Percentiles rank a stretch among this genome's conserved stretches.
Conservation (phyloP, 2,329 filamentous ascomycete species). For the Lanzia echinophila region DNA sequence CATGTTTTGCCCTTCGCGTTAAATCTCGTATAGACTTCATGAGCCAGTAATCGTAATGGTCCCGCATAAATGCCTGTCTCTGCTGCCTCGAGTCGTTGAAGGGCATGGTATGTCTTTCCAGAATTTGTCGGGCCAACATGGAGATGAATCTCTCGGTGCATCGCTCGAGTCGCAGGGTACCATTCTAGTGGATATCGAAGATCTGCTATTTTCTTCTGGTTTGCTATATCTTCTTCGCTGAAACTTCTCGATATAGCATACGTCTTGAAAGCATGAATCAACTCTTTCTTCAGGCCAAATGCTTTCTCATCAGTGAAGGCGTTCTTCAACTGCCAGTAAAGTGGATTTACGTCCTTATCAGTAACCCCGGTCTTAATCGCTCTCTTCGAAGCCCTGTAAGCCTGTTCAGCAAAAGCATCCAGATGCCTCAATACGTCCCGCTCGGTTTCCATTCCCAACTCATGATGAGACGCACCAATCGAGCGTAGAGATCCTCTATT, state of each 20-base stretch:
- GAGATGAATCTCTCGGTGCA: slow-evolving; percentile 79
- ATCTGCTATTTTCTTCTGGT: slow-evolving; percentile 64
- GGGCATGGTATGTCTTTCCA: slow-evolving; percentile 91
- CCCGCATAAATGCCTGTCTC: slow-evolving; percentile 82
- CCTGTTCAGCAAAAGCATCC: not conserved
- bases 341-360: slow-evolving; percentile 15
- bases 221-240: slow-evolving; percentile 28
- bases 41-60: slow-evolving; percentile 78
- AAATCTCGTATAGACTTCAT: slow-evolving; percentile 90
- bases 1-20: slow-evolving; percentile 69
- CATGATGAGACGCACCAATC: not conserved
- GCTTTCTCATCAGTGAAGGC: slow-evolving; percentile 51
- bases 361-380: slow-evolving; percentile 13
- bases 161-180: slow-evolving; percentile 75
- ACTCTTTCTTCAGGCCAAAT: slow-evolving; percentile 45
- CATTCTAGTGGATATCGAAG: slow-evolving; percentile 86
- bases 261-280: slow-evolving; percentile 56
- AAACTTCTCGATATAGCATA: slow-evolving; percentile 37
- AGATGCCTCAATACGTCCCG: not conserved
- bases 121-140: slow-evolving; percentile 98
- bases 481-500: not conserved
- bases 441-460: not conserved
- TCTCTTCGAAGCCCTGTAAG: not conserved
- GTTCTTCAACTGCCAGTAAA: slow-evolving; percentile 40
- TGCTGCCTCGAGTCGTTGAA: slow-evolving; percentile 74